phyloP scores from a whole-genome alignment of 768 basidiomycete species.

The Clitopilus hobsonii region DNA sequence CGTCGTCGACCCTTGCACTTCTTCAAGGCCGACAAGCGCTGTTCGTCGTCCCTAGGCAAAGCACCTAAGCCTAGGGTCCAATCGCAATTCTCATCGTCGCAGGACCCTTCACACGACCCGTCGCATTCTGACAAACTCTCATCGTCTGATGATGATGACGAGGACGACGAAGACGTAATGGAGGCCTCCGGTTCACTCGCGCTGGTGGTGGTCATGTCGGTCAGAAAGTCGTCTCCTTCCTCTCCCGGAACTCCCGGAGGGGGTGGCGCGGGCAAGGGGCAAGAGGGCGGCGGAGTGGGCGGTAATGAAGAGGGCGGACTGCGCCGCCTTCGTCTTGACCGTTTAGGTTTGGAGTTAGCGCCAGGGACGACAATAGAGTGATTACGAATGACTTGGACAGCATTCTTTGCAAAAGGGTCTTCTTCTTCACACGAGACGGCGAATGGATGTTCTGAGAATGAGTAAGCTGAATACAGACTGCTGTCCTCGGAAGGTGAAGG shows the following conservation, averaged over 20 bases:
- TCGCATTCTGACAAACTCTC: not conserved
- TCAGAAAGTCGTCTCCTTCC: not conserved
- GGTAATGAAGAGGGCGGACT: constrained; percentile 3
- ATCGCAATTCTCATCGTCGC: not conserved
- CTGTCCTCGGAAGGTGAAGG: not conserved
- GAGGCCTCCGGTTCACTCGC: not conserved
- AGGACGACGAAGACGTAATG: not conserved
- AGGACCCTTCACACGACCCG: not conserved
- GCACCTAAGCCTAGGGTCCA: constrained; percentile 1
- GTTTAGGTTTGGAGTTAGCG: not conserved
- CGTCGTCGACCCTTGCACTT: not conserved
- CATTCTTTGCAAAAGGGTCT: constrained; percentile 22
- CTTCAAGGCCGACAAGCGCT: not conserved
- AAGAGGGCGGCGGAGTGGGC: constrained; percentile 2
- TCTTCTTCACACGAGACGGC: constrained; percentile 1
- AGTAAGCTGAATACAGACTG: constrained; percentile 12
- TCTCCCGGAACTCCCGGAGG: not conserved
- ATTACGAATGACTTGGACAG: constrained; percentile 17
- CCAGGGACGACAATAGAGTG: constrained; percentile 7
- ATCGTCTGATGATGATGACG: not conserved
- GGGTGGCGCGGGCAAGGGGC: constrained; percentile 6
- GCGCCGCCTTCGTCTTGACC: not conserved
- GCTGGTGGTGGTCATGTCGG: not conserved
- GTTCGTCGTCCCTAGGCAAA: not conserved
- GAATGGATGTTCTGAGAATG: constrained; percentile 11